Conservation (phyloP, 176 grass and related monocot genomes). For the Oryza brachyantha region DNA sequence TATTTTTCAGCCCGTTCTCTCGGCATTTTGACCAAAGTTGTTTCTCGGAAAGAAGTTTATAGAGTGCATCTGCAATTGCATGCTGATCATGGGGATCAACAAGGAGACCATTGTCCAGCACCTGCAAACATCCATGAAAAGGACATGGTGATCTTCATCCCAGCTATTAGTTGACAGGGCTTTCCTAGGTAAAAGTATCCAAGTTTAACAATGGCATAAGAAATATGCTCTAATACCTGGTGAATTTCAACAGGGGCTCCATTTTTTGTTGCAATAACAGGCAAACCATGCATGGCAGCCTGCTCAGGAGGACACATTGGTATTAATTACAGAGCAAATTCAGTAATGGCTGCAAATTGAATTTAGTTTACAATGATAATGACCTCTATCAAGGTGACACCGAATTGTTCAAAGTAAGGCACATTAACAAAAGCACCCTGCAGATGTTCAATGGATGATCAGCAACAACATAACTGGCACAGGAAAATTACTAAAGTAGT, state of each 20-base stretch:
- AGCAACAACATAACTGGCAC: constrained; percentile 4
- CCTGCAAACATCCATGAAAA: constrained; percentile 44
- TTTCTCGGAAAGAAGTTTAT: constrained; percentile 68
- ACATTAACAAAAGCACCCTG: constrained; percentile 81
- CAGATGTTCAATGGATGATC: constrained; percentile 23
- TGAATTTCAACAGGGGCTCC: constrained; percentile 80
- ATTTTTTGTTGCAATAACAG: constrained; percentile 77
- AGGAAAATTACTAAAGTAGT: background rate
- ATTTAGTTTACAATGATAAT: constrained; percentile 14
- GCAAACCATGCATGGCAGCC: constrained; percentile 73
- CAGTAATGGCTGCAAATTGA: background rate
- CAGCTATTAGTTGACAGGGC: background rate
- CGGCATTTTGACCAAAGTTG: constrained; percentile 66
- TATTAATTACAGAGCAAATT: constrained; percentile 18
- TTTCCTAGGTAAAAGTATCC: constrained; percentile 9
- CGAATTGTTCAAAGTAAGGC: constrained; percentile 71
- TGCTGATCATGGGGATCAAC: constrained; percentile 74
- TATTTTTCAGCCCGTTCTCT: constrained; percentile 70
- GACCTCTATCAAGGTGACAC: constrained; percentile 80
- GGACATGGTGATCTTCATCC: background rate
- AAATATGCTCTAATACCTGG: constrained; percentile 34
- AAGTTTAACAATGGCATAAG: background rate
- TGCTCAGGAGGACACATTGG: constrained; percentile 14
- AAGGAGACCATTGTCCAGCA: constrained; percentile 67
- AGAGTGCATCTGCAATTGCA: constrained; percentile 71